Conservation (phyloP, 2,329 filamentous ascomycete genomes). For the Zymoseptoria ardabiliae region DNA sequence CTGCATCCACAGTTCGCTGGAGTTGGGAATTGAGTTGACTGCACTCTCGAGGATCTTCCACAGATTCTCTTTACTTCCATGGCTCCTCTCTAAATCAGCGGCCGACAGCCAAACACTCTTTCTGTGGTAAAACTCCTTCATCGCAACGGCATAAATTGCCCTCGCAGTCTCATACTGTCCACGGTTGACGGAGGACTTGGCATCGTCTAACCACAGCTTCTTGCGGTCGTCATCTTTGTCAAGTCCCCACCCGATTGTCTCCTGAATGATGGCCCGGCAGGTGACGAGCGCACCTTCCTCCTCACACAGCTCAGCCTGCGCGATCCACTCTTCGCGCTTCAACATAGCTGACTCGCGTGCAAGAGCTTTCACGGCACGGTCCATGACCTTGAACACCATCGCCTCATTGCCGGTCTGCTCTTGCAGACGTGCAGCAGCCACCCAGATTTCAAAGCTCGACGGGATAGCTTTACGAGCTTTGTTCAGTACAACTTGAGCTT, state of each 20-base stretch:
- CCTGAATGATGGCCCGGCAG: conserved; percentile 80
- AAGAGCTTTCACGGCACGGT: conserved; percentile 80
- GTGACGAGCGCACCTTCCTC: conserved; percentile 82
- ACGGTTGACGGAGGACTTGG: conserved; percentile 69
- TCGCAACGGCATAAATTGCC: conserved; percentile 85
- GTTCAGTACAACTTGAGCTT: conserved; percentile 92
- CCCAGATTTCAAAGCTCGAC: conserved; percentile 92
- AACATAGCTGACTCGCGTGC: conserved; percentile 92
- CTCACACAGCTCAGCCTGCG: conserved; percentile 89
- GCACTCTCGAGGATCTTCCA: conserved; percentile 86
- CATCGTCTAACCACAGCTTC: conserved; percentile 93
- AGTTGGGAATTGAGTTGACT: conserved; percentile 85
- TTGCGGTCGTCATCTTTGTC: conserved; percentile 96
- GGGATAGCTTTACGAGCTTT: conserved; percentile 89
- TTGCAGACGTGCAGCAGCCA: conserved; percentile 83
- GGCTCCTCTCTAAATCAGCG: conserved; percentile 82
- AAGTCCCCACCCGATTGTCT: conserved; percentile 85
- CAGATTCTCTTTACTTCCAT: conserved; percentile 75
- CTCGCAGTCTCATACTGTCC: conserved; percentile 84
- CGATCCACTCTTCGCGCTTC: conserved; percentile 94
- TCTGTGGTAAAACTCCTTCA: conserved; percentile 83
- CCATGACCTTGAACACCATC: conserved; percentile 81
- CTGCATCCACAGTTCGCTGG: conserved; percentile 90
- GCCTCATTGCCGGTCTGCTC: conserved; percentile 76
- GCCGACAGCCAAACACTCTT: conserved; percentile 85